Base-by-base conservation (phyloP, 306 rosid genomes). In the Corylus heterophylla region DNA sequence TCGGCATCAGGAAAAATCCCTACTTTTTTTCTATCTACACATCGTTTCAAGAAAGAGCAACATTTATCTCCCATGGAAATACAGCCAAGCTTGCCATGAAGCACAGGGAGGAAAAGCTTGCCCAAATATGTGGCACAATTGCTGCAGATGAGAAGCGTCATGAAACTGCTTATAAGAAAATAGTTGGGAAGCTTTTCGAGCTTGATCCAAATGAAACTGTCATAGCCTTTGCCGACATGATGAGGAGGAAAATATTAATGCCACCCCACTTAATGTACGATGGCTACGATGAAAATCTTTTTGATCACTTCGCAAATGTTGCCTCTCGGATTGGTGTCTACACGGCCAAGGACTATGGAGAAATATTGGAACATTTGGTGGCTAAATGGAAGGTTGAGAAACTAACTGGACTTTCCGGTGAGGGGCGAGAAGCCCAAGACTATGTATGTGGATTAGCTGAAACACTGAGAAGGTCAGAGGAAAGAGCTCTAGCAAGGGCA, bases 231-330 rank as follows among this genome's bases (percentile, higher is more conserved):
- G 94, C 96, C 64, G 91, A 91, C 86, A 91, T 93, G 92, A 93
- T 93, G 98, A 89, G 88, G 90, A 93, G 89, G 93, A 93, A 91
- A 75, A 87, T 93, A 35, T 76, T 93, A 11, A 93, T 93, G 97
- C 97, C 98, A 18, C 92, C 98, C 2, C 98, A 88, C 82, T 84
- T 93, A 59, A 93, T 93, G 97, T 93, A 85, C 49, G 98, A 93
- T 54, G 98, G 98, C 45, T 83, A 70, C 0, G 94, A 88, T 0
- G 89, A 91, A 80, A 82, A 83, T 74, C 89, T 93, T 48, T 93
- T 93, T 9, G 89, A 87, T 0, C 86, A 89, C 89, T 93, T 87
- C 69, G 90, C 97, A 0, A 74, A 90, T 0, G 92, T 89, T 17
- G 94, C 98, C 22, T 96, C 91, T 87, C 90, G 92, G 73, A 80